Base-by-base conservation (phyloP, 768 basidiomycete genomes). In the Erythrobasidium yunnanense region DNA sequence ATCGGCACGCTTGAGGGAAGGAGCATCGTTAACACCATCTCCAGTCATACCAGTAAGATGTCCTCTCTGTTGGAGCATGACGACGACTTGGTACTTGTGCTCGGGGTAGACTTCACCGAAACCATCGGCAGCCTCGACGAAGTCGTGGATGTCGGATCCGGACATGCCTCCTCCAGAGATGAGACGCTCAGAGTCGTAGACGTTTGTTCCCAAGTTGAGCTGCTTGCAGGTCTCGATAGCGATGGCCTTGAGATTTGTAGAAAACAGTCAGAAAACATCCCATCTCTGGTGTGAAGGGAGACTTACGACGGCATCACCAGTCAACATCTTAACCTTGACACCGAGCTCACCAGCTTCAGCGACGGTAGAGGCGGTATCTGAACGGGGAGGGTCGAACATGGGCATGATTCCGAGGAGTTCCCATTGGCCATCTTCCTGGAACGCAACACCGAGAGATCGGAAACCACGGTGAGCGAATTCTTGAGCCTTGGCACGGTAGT, bases 1-100 rank as follows among this genome's bases (percentile, higher is more conserved):
- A 56, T 76, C 73, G 35, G 76, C 65, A 20, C 66, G 57, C 66
- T 45, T 70, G 45, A 70, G 65, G 18, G 65, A 66, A 0, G 66
- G 67, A 29, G 70, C 66, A 27, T 66, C 55, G 66, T 66, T 66
- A 47, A 49, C 65, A 56, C 70, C 70, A 53, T 79, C 78, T n/a
- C 79, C 79, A 2, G 78, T 80, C 79, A 80, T 80, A 27, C 78
- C 79, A 1, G 75, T 76, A 56, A 80, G 68, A 70, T 80, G 79
- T 20, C 78, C 77, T 4, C 78, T 75, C 66, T 75, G 66, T 68
- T 79, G 79, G 13, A 80, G 72, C 70, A 78, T 77, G 46, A 76
- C 75, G 34, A 79, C 78, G 67, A 68, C 77, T 65, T 72, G 68
- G 52, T 70, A 74, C 34, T 46, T 96, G 87, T 95, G 93, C 79